A percentile compares a stretch with the other conserved stretches of the same genome.
phyloP scores from a whole-genome alignment of 2,329 filamentous ascomycete species.

The Pezicula rhizophila region DNA sequence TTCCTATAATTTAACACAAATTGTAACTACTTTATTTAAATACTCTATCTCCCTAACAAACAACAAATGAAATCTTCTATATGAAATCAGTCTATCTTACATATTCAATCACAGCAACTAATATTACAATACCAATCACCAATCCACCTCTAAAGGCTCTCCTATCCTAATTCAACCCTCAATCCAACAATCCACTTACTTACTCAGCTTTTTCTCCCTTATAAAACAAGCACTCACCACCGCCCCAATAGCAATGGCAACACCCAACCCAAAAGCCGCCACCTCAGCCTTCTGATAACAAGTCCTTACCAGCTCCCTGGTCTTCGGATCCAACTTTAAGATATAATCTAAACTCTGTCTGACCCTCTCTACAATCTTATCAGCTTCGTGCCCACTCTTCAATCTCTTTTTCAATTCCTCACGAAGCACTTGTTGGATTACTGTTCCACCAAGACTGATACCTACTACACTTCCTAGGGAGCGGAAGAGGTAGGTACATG shows the following conservation, averaged over 20 bases:
- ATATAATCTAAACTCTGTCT: conserved; percentile 67
- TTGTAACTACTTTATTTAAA: too few species aligned
- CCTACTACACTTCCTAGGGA: conserved; percentile 67
- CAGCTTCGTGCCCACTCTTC: conserved; percentile 50
- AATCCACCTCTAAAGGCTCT: too few species aligned
- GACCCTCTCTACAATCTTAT: conserved; percentile 62
- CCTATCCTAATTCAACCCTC: too few species aligned
- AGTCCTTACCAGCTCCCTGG: conserved; percentile 52
- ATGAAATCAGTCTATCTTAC: too few species aligned
- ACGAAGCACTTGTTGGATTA: conserved; percentile 64
- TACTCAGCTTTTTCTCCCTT: conserved; percentile 46
- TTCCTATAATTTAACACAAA: too few species aligned
- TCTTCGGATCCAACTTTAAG: conserved; percentile 52
- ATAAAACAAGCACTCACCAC: conserved; percentile 44
- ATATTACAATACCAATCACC: too few species aligned
- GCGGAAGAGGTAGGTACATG: conserved; percentile 76
- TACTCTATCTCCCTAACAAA: too few species aligned
- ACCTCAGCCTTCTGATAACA: conserved; percentile 54
- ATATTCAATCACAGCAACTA: too few species aligned
- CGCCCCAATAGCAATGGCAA: conserved; percentile 31
- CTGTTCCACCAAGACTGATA: conserved; percentile 56
- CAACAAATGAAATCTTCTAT: too few species aligned
- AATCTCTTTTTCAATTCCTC: conserved; percentile 47
- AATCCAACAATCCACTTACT: conserved; percentile 2
- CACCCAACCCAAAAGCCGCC: conserved; percentile 35